Evolutionary conservation across 305 asterid genomes (phyloP), one percentile per base, ranked within the genome.

Genomic region (Euphrasia arctica): DNA sequence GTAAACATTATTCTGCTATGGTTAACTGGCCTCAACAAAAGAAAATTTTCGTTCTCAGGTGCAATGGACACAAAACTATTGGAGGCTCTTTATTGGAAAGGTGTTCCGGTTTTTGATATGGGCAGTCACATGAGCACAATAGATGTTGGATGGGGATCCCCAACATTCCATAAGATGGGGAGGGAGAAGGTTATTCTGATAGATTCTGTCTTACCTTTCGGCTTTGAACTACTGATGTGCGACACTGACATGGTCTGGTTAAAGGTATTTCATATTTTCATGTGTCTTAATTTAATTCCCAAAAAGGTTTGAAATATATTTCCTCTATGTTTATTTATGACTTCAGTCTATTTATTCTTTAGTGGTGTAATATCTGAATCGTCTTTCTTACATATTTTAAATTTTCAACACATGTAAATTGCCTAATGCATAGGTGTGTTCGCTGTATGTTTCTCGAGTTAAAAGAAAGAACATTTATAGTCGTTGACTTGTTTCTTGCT

Each of bases 171-270:
- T 86, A 90, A 88, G 72, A 91, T 93, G 95, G 97, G 99, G 42
- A 79, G 97, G 70, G 96, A 93, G 77, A 93, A 93, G 70, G 96
- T 85, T 77, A 70, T 90, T 72, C 82, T 93, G 69, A 91, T 93
- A 68, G 92, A 93, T 82, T 70, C 96, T 15, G 12, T 93, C 80
- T 80, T 93, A 64, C 95, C 95, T 43, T 88, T 63, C 60, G 99
- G 97, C 68, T 85, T 83, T 77, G 99, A 93, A 70, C 71, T 93
- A 50, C 79, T 93, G 76, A 90, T 93, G 99, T 93, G 99, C 63
- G 99, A 93, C 60, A 93, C 99, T 0, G 99, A 93, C 81, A 90
- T 88, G 95, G 99, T 93, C 67, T 93, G 97, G 97, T 80, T 93
- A 76, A 93, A 93, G 99, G 99, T 93, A 81, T n/a, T n/a, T n/a